Base-by-base conservation (phyloP, 2,329 filamentous ascomycete genomes). In the Rutstroemia sp. region DNA sequence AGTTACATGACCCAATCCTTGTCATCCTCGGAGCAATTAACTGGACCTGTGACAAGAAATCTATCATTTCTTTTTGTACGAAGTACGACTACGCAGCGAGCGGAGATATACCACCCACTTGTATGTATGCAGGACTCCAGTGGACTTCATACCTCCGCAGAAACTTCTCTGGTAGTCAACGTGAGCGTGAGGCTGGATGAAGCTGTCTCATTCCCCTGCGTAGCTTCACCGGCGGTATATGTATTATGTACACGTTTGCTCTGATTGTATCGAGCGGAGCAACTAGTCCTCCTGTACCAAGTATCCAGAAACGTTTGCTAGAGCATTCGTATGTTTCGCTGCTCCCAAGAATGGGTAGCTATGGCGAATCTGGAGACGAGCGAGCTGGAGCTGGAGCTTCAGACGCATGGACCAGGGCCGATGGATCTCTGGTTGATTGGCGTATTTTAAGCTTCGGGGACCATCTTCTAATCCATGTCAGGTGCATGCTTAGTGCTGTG, bases 401-500 rank as follows among this genome's bases (percentile, higher is more conserved):
- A 5, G 5, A 54, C 34, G 52, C 52, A 54, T 25, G 25, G 52
- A 41, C 52, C 34, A 54, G 52, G 52, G 14, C 18, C 39, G 16
- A 8, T 18, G 52, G 34, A 34, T 34, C 30, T 42, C 19, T 44
- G 27, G 2, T 54, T 54, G 37, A 54, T 54, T 54, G 52, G 52
- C 52, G 52, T 54, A 34, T 54, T 42, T 49, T 49, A 49, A 54
- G 52, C 52, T 54, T 54, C 52, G 52, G 52, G 52, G 52, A 54
- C 52, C 44, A 41, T 19, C 45, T 41, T 42, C 6, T 8, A 34
- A 54, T 44, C 37, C 52, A 49, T 25, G 45, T 42, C 41, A 5
- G 9, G 30, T 34, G 30, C 30, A 34, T 34, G 30, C 9, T 14
- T 14, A n/a, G 41, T 50, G 44, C 49, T 41, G 27, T 46, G 34